Evolutionary conservation across 495 filamentous ascomycete genomes (phyloP), one percentile per base, ranked within the genome.

Genomic region (Xylaria acuta): DNA sequence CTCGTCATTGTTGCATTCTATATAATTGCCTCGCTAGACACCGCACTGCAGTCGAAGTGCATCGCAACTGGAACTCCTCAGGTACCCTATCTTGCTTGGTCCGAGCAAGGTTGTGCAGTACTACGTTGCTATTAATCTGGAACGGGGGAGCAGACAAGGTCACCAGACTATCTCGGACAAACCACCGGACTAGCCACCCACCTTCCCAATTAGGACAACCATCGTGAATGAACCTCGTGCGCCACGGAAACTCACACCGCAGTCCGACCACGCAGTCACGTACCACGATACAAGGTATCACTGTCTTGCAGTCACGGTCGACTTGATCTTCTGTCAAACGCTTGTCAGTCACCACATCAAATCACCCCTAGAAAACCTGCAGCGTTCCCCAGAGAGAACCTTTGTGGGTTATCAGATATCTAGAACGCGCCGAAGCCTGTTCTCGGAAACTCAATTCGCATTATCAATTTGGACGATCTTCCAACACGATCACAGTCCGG

Each of bases 151-250:
- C 14, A 36, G 14, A 7, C 36, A 38, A 20, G 43, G 70, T 72
- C 70, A 72, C 53, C 64, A 45, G 64, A 66, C 72, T 47, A 75
- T 27, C 47, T 70, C 67, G 47, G 49, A 34, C 51, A 69, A 56
- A 67, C 47, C 36, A 67, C 63, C 27, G 22, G 76, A 63, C 49
- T 60, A 45, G 16, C 41, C 74, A 49, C 51, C 58, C 67, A 70
- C 71, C 71, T 73, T 70, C 71, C 71, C 38, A 40, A 70, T 56
- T 30, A 67, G 53, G 70, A 41, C 53, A 38, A 14, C 63, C 70
- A 64, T 60, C 51, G 51, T 67, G 62, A 60, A 45, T 22, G 40
- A 72, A 47, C 63, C 49, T 20, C 70, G 62, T 58, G 69, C 51
- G 49, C 49, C 62, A 72, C 41, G 47, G 40, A 64, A 20, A 54